These are phyloP conservation scores for Erysiphe pulchra DNA, from an alignment of 2,329 filamentous ascomycete genomes.

Conservation along the genomic window DNA sequence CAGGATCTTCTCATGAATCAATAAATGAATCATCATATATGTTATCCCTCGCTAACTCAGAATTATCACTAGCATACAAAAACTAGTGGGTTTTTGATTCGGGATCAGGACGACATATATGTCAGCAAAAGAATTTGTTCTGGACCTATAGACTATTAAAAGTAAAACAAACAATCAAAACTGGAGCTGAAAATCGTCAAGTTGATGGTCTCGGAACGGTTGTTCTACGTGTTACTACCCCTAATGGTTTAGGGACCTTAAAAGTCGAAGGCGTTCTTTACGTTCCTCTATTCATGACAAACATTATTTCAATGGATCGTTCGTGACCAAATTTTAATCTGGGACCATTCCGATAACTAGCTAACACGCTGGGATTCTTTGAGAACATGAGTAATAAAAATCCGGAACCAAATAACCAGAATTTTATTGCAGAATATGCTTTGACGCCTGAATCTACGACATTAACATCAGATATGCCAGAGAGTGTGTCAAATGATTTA, in stretches of 20 bases:
- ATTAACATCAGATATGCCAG: background rate
- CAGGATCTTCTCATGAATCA: background rate
- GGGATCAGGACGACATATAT: background rate
- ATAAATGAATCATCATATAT: background rate
- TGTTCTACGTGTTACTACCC: background rate
- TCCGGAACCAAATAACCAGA: background rate
- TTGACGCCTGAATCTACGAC: background rate
- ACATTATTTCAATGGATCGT: background rate
- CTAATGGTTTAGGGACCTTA: background rate
- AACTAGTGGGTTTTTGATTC: background rate
- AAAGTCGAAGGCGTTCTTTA: background rate
- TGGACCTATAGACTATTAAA: background rate
- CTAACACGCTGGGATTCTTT: background rate
- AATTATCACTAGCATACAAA: background rate
- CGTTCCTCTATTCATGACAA: background rate
- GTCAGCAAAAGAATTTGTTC: background rate
- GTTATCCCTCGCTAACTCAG: background rate
- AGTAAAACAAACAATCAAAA: background rate
- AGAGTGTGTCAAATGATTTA: background rate
- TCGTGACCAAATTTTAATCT: background rate
- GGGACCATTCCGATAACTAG: background rate
- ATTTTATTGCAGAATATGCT: background rate
- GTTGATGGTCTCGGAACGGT: background rate
- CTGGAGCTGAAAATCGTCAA: background rate
- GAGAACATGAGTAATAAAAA: background rate